These are phyloP conservation scores for Withania somnifera DNA, from an alignment of 305 asterid species.

Conservation along the genomic window DNA sequence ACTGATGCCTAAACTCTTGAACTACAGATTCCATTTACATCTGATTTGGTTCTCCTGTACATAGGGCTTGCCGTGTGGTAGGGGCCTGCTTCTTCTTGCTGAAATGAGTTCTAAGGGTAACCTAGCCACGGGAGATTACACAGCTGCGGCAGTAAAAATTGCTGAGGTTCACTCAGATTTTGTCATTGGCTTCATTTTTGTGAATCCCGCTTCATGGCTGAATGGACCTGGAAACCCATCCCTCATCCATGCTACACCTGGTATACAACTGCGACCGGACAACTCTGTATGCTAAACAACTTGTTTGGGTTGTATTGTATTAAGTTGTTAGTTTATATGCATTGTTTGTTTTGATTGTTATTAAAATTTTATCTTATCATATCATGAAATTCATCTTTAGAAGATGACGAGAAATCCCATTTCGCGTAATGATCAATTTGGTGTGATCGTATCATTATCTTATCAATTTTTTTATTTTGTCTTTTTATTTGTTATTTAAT, in stretches of 20 bases:
- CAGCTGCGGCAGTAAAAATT: constrained; percentile 91
- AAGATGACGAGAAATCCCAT: not conserved
- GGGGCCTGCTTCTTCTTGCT: constrained; percentile 82
- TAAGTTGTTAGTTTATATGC: too few relatives aligned
- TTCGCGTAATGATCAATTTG: not conserved
- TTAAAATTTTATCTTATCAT: too few relatives aligned
- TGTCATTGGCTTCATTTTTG: constrained; percentile 93
- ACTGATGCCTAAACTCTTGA: not conserved
- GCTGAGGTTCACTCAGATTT: constrained; percentile 93
- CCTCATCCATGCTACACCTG: constrained; percentile 91
- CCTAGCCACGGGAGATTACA: constrained; percentile 88
- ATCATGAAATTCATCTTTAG: too few relatives aligned
- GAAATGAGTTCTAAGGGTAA: constrained; percentile 98
- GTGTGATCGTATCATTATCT: too few relatives aligned
- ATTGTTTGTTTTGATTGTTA: too few relatives aligned
- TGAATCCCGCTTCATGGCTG: constrained; percentile 92
- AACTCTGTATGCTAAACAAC: too few relatives aligned
- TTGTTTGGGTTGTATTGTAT: not conserved
- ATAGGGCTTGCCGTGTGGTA: constrained; percentile 77
- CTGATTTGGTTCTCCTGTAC: constrained; percentile 14
- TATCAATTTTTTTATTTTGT: too few relatives aligned
- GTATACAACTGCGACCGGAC: constrained; percentile 91
- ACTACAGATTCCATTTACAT: not conserved
- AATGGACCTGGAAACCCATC: constrained; percentile 70
- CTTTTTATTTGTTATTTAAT: too few relatives aligned